Conservation (phyloP, 176 grass and related monocot species). For the Dendrocalamus sinicus region DNA sequence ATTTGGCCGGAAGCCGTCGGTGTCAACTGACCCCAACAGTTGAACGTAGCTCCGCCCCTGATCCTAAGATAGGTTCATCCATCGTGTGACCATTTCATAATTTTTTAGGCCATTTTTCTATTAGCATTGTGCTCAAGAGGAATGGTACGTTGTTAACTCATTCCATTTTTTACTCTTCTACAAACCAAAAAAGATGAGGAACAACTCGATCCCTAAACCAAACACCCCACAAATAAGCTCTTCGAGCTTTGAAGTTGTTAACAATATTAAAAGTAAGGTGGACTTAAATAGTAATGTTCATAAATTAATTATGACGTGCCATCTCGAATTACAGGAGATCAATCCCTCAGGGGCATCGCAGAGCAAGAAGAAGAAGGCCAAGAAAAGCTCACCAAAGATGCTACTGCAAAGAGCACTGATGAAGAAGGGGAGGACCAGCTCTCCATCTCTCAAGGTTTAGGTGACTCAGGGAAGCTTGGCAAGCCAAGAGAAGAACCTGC, state of each 20-base stretch:
- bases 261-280: not conserved
- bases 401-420: conserved; percentile 15
- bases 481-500: conserved; percentile 48
- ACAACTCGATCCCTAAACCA: not conserved
- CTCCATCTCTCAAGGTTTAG: conserved; percentile 45
- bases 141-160: not conserved
- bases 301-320: not conserved
- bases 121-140: not conserved
- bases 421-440: conserved; percentile 53
- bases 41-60: no score
- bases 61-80: not conserved
- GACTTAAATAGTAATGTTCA: not conserved
- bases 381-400: conserved; percentile 52
- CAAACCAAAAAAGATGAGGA: not conserved
- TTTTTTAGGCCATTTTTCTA: not conserved
- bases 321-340: conserved; percentile 58
- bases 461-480: conserved; percentile 54
- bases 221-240: not conserved
- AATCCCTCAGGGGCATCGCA: conserved; percentile 43
- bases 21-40: no score
- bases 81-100: not conserved
- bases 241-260: not conserved
- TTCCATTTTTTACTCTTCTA: not conserved
- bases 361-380: conserved; percentile 59
- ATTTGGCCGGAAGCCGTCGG: no score